Conservation (phyloP, 805 yeast genomes). For the Ogataea dorogensis region DNA sequence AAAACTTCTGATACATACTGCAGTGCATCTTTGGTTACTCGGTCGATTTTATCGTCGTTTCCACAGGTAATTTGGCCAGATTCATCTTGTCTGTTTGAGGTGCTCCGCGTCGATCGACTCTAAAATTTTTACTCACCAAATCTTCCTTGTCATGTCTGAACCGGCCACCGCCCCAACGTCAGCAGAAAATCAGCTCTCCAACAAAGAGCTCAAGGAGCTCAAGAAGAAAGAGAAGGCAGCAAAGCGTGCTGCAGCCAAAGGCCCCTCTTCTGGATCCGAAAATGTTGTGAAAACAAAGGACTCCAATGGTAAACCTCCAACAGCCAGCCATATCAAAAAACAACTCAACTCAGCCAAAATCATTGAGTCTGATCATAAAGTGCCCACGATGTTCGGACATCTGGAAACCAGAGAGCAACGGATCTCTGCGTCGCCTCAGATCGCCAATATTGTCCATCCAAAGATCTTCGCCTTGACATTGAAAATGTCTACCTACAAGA, state of each 20-base stretch:
- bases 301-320: slow-evolving; percentile 39
- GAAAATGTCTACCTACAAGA: slow-evolving; percentile 75
- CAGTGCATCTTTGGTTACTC: too few relatives aligned
- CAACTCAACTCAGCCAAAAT: slow-evolving; percentile 51
- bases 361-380: slow-evolving; percentile 42
- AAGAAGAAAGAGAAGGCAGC: slow-evolving; percentile 91
- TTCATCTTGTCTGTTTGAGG: too few relatives aligned
- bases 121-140: slow-evolving; percentile 4
- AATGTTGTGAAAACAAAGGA: slow-evolving; percentile 13
- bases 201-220: slow-evolving; percentile 82
- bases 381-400: slow-evolving; percentile 73
- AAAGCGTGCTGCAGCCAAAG: slow-evolving; percentile 82
- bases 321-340: slow-evolving; percentile 52
- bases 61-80: too few relatives aligned
- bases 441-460: slow-evolving; percentile 80
- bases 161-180: slow-evolving; percentile 3
- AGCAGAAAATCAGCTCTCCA: slow-evolving; percentile 40
- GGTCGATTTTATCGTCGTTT: too few relatives aligned
- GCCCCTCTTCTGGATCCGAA: slow-evolving; percentile 39
- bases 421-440: slow-evolving; percentile 52
- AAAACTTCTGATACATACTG: too few relatives aligned
- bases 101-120: slow-evolving; percentile 13
- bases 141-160: slow-evolving; percentile 8
- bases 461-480: slow-evolving; percentile 74
- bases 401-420: slow-evolving; percentile 78